Base-by-base conservation (phyloP, 805 yeast species). In the Ogataea pini region DNA sequence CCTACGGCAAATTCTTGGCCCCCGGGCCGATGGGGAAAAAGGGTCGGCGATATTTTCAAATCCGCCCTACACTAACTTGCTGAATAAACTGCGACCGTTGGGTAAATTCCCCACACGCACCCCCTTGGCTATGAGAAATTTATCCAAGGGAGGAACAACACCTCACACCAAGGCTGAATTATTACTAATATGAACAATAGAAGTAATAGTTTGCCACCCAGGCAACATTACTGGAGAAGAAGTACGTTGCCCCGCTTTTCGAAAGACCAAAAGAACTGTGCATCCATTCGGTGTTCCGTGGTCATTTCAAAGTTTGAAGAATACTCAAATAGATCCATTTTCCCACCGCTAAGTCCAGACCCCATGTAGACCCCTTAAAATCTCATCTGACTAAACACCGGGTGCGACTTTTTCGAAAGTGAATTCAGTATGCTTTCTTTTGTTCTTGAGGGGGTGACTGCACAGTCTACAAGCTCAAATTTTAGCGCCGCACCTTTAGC, bases 31-130 rank as follows among this genome's bases (percentile, higher is more conserved):
- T 7, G 36, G 36, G 10, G 19, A 10, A 29, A 7, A 29, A 29
- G 16, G 16, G 4, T 12, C 19, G 36, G 19, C 7, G 19, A 17
- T 32, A 16, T 7, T 7, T 8, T 32, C 16, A 32, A n/a, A 7
- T 32, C 36, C 36, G 36, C 19, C 31, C 38, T 34, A 25, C n/a
- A n/a, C n/a, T n/a, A n/a, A n/a, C n/a, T n/a, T n/a, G n/a, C n/a
- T n/a, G n/a, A n/a, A n/a, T n/a, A n/a, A n/a, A 7, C 32, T n/a
- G 32, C 10, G 25, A 25, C 32, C 32, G 32, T 37, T 25, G 14
- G 13, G 32, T 32, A 37, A 32, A 22, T 37, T 37, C 41, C 32
- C 41, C 41, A 37, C 41, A 37, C 41, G 41, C 41, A 37, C 41
- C 41, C 41, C 41, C 20, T 37, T n/a, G n/a, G 13, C n/a, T n/a